phyloP scores from a whole-genome alignment of 2,329 filamentous ascomycete species.

The Ophiostoma australiae region DNA sequence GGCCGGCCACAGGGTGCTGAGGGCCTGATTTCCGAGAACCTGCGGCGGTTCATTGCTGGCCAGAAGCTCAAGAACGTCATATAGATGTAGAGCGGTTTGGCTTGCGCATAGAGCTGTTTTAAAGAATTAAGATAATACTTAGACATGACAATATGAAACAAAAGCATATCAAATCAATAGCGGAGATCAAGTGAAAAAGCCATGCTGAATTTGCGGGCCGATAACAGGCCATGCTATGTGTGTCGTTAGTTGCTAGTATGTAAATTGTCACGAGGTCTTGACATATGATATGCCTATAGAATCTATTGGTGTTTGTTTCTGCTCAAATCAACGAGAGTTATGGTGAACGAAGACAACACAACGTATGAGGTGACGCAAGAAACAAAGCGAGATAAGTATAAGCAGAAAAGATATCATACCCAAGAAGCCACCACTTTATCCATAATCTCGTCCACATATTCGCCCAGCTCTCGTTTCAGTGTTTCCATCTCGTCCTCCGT shows the following conservation, averaged over 20 bases:
- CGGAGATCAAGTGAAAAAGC: background rate
- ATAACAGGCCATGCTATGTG: too few species aligned
- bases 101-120: background rate
- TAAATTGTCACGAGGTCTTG: too few species aligned
- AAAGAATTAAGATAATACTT: background rate
- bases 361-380: background rate
- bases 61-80: conserved; percentile 53
- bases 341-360: background rate
- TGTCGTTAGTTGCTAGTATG: too few species aligned
- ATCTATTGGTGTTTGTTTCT: too few species aligned
- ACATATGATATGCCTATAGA: too few species aligned
- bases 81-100: background rate
- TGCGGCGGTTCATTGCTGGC: conserved; percentile 54
- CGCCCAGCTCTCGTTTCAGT: background rate
- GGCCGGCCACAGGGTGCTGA: conserved; percentile 58
- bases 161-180: background rate
- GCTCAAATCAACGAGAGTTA: background rate
- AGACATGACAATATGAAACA: background rate
- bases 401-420: background rate
- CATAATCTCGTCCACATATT: background rate
- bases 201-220: background rate
- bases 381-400: background rate
- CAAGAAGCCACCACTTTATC: background rate
- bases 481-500: background rate
- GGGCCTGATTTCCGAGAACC: conserved; percentile 55